These are phyloP conservation scores for Cystobasidiopsis lactophilus DNA, from an alignment of 768 basidiomycete species.

Conservation along the genomic window DNA sequence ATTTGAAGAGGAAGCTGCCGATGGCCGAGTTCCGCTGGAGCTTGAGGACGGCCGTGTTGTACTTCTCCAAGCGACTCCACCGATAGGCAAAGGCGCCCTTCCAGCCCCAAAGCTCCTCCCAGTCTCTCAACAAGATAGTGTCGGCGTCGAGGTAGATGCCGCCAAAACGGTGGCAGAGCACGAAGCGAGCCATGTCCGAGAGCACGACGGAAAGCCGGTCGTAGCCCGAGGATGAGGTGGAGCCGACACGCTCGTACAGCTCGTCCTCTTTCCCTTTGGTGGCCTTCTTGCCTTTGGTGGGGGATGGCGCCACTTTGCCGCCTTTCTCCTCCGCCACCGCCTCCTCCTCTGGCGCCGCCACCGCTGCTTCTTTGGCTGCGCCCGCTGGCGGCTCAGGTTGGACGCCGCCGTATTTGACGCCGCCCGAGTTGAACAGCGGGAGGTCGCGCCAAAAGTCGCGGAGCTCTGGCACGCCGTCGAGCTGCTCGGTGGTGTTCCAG, in stretches of 20 bases:
- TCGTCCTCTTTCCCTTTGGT: slow-evolving; percentile 28
- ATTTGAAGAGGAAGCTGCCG: slow-evolving; percentile 79
- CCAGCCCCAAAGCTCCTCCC: slow-evolving; percentile 97
- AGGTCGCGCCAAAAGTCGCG: slow-evolving; percentile 70
- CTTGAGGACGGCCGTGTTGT: slow-evolving; percentile 89
- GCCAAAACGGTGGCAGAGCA: slow-evolving; percentile 88
- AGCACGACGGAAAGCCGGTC: slow-evolving; percentile 80
- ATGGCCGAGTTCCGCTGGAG: slow-evolving; percentile 81
- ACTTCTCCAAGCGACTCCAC: slow-evolving; percentile 77
- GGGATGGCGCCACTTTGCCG: slow-evolving; percentile 21
- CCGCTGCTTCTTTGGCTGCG: neutral
- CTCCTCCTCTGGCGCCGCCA: neutral
- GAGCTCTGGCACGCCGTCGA: slow-evolving; percentile 75
- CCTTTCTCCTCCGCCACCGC: slow-evolving; percentile 11
- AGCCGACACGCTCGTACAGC: slow-evolving; percentile 62
- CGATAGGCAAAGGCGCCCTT: slow-evolving; percentile 89
- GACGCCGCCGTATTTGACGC: slow-evolving; percentile 37
- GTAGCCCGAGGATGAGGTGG: slow-evolving; percentile 65
- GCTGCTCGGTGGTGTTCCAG: slow-evolving; percentile 95
- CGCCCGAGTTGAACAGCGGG: slow-evolving; percentile 68
- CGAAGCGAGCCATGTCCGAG: slow-evolving; percentile 91
- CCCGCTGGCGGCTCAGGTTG: neutral
- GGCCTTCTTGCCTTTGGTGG: slow-evolving; percentile 13
- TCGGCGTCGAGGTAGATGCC: slow-evolving; percentile 95
- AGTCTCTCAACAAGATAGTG: slow-evolving; percentile 82